Conservation (phyloP, 192 early-diverging fungal species). For the Diversispora epigaea region DNA sequence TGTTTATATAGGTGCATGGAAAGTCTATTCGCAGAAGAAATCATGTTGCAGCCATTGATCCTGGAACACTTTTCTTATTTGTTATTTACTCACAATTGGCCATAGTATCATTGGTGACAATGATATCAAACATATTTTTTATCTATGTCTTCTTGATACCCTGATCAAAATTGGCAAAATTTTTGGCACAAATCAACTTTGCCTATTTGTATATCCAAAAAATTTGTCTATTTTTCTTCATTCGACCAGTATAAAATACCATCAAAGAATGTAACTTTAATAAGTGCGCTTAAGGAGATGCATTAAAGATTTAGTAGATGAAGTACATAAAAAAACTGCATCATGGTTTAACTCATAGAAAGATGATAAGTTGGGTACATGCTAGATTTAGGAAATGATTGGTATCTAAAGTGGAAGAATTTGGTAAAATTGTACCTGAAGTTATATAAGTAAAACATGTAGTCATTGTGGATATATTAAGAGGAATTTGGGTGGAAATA, state of each 20-base stretch:
- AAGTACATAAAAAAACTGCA: conserved; percentile 18
- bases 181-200: no score
- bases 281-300: conserved; percentile 19
- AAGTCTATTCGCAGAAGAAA: background rate
- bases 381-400: conserved; percentile 8
- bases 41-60: conserved; percentile 14
- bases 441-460: no score
- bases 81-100: conserved; percentile 14
- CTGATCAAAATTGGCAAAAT: background rate
- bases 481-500: background rate
- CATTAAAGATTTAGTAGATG: conserved; percentile 30
- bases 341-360: no score
- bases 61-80: conserved; percentile 19
- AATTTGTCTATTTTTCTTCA: no score
- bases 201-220: no score
- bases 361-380: conserved; percentile 15
- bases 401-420: background rate
- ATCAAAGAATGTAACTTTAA: conserved; percentile 14
- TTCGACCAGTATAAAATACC: no score
- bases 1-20: no score
- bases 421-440: conserved; percentile 8
- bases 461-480: conserved; percentile 17
- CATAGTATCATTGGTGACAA: conserved; percentile 13
- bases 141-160: conserved; percentile 3
- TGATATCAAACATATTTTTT: conserved; percentile 27